Percentiles rank a stretch among this genome's conserved stretches.
These are phyloP conservation scores for Claviceps paspali DNA, from an alignment of 2,329 filamentous ascomycete genomes.

Conservation along the genomic window DNA sequence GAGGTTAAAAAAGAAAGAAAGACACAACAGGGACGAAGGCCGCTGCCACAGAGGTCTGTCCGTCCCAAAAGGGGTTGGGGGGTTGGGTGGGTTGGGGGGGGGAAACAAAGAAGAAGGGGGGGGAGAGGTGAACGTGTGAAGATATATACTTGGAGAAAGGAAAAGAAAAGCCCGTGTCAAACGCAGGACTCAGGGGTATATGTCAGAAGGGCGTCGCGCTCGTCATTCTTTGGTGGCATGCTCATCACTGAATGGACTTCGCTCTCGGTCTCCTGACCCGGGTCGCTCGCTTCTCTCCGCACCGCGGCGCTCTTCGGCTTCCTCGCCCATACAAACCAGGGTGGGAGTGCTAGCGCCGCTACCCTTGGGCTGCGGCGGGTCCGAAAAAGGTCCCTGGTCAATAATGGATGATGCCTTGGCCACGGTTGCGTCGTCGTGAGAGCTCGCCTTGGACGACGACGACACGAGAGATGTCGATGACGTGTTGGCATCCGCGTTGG, in stretches of 20 bases:
- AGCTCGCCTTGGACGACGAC: constrained; percentile 11
- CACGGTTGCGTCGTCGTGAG: constrained; percentile 31
- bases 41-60: too few species aligned
- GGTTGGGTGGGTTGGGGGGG: too few species aligned
- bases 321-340: constrained; percentile 41
- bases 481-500: constrained; percentile 21
- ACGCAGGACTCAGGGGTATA: too few species aligned
- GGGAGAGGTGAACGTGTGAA: neutral
- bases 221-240: constrained; percentile 38
- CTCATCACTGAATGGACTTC: constrained; percentile 43
- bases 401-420: constrained; percentile 31
- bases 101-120: neutral
- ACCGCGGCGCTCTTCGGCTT: constrained; percentile 24
- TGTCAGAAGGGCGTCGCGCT: too few species aligned
- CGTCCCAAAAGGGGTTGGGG: too few species aligned
- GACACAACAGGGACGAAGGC: too few species aligned
- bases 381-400: constrained; percentile 45
- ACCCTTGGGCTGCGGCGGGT: constrained; percentile 28
- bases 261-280: constrained; percentile 15
- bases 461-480: constrained; percentile 10
- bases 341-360: constrained; percentile 27
- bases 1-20: neutral
- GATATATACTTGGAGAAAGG: constrained; percentile 1
- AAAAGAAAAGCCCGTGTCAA: too few species aligned
- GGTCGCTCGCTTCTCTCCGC: constrained; percentile 14